phyloP scores from a whole-genome alignment of 2,329 filamentous ascomycete genomes.

The Aureobasidium mangrovei region DNA sequence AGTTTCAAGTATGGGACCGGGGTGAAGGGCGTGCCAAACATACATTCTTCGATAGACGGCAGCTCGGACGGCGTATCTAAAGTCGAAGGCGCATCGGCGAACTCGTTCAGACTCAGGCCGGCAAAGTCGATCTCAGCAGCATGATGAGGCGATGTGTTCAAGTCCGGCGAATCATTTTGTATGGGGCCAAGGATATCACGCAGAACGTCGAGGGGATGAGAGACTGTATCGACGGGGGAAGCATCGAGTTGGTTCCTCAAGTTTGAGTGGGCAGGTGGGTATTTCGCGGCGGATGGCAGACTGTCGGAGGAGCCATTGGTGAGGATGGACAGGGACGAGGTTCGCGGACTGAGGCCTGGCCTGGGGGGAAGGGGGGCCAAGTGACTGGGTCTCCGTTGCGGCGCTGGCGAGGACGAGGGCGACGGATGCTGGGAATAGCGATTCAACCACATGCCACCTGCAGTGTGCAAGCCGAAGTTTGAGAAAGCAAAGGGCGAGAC shows the following conservation, averaged over 20 bases:
- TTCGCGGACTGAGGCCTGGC: conserved; percentile 58
- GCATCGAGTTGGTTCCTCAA: conserved; percentile 51
- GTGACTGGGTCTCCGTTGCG: conserved; percentile 58
- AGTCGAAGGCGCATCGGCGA: conserved; percentile 38
- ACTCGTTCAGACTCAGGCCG: conserved; percentile 65
- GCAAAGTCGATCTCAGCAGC: conserved; percentile 53
- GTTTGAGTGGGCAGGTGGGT: conserved; percentile 55
- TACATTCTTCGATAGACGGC: conserved; percentile 43
- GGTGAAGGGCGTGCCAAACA: conserved; percentile 1
- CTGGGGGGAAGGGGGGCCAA: conserved; percentile 62
- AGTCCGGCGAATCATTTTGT: background rate
- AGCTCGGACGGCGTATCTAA: conserved; percentile 18
- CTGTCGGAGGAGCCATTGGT: conserved; percentile 67
- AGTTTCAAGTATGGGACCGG: conserved; percentile 7
- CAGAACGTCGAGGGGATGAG: conserved; percentile 65
- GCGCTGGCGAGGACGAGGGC: conserved; percentile 59
- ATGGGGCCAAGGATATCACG: conserved; percentile 45
- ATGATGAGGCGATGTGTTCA: background rate
- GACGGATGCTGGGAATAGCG: conserved; percentile 66
- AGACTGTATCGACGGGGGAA: conserved; percentile 45
- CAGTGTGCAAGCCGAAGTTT: background rate
- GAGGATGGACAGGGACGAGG: conserved; percentile 69
- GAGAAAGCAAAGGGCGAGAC: background rate
- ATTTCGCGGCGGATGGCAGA: conserved; percentile 55
- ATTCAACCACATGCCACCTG: conserved; percentile 72